phyloP scores from a whole-genome alignment of 2,329 filamentous ascomycete species.

The Dactylonectria estremocensis region DNA sequence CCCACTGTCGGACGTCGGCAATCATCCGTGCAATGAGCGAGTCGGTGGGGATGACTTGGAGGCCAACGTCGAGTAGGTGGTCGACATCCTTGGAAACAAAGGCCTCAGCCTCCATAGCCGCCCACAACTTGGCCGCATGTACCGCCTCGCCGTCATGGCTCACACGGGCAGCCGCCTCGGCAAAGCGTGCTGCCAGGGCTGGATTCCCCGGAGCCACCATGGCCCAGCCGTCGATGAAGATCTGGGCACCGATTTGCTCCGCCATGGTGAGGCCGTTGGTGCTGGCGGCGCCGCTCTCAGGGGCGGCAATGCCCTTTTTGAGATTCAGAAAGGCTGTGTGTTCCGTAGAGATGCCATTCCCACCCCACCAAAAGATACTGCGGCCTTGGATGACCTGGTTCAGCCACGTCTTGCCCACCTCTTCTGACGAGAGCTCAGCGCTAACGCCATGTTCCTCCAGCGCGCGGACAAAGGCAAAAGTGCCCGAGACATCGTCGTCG shows the following conservation, averaged over 20 bases:
- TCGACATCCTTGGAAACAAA: conserved; percentile 52
- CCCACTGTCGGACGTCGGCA: conserved; percentile 47
- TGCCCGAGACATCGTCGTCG: conserved; percentile 27
- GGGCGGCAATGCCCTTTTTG: conserved; percentile 20
- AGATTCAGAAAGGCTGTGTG: conserved; percentile 24
- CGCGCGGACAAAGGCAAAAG: conserved; percentile 26
- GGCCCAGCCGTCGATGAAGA: conserved; percentile 58
- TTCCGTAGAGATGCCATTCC: conserved; percentile 25
- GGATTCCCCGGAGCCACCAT: conserved; percentile 52
- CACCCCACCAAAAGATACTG: conserved; percentile 27
- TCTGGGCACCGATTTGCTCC: conserved; percentile 49
- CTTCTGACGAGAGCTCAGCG: conserved; percentile 18
- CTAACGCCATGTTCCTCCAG: conserved; percentile 21
- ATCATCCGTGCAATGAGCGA: conserved; percentile 50
- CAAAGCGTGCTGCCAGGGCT: conserved; percentile 50
- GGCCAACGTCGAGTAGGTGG: conserved; percentile 51
- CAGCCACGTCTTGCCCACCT: conserved; percentile 28
- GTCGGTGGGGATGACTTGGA: conserved; percentile 47
- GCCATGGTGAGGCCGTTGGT: conserved; percentile 18
- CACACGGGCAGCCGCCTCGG: conserved; percentile 52
- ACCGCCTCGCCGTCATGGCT: conserved; percentile 58
- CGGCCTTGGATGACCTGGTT: conserved; percentile 22
- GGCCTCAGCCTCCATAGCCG: conserved; percentile 57
- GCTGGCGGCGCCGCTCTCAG: conserved; percentile 13
- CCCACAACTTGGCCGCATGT: conserved; percentile 56